Evolutionary conservation across 75 land plant genomes (phyloP).

Genomic region (Selaginella tamariscina): DNA sequence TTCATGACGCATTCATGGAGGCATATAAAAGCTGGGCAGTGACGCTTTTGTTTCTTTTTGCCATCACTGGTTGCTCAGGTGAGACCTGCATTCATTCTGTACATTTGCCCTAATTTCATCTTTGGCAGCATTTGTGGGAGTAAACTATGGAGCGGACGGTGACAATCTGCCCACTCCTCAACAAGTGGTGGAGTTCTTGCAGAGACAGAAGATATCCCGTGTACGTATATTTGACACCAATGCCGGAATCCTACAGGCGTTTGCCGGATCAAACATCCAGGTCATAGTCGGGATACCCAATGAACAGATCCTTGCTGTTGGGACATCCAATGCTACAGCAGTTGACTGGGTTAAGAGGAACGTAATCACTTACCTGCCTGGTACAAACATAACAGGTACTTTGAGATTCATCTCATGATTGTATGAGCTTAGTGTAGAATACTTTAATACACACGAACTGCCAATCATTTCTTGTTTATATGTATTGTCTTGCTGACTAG

Average conservation of each 20-base stretch:
- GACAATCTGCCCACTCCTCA: conserved; percentile 42
- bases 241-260: conserved; percentile 45
- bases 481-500: too few species aligned
- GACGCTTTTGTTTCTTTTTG: too few species aligned
- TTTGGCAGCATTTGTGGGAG: conserved; percentile 50
- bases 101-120: too few species aligned
- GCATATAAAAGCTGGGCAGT: too few species aligned
- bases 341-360: conserved; percentile 57
- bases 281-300: conserved; percentile 69
- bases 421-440: too few species aligned
- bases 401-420: too few species aligned
- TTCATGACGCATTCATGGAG: too few species aligned
- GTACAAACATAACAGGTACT: conserved; percentile 49
- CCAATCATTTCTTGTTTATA: too few species aligned
- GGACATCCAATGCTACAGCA: conserved; percentile 57
- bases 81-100: too few species aligned
- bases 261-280: conserved; percentile 46
- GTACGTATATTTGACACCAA: conserved; percentile 72
- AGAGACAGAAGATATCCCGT: conserved; percentile 42
- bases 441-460: too few species aligned
- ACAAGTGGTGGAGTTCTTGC: conserved; percentile 50
- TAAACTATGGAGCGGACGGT: conserved; percentile 61
- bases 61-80: too few species aligned
- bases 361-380: conserved; percentile 46
- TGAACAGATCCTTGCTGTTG: conserved; percentile 58